Evolutionary conservation across 495 filamentous ascomycete genomes (phyloP).

Genomic region (Chlorociboria aeruginascens): DNA sequence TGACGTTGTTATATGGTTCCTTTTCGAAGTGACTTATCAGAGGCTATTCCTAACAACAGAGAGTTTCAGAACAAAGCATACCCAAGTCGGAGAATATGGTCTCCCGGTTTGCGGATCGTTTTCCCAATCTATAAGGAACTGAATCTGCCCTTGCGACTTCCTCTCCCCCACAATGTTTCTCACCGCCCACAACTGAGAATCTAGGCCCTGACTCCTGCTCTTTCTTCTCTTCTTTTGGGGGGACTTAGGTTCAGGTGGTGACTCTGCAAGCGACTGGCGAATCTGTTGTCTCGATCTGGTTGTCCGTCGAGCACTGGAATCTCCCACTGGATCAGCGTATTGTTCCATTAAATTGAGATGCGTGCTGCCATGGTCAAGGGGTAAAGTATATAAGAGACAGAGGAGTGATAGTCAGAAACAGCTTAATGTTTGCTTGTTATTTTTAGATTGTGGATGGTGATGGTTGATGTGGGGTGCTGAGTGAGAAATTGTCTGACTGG

Average conservation of each 20-base stretch:
- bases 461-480: not conserved
- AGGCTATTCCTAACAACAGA: not conserved
- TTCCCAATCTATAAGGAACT: conserved; percentile 16
- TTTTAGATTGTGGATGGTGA: not conserved
- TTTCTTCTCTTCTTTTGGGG: conserved; percentile 1
- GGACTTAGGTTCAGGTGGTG: not conserved
- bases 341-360: conserved; percentile 5
- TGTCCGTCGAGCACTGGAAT: not conserved
- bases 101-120: conserved; percentile 11
- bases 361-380: conserved; percentile 8
- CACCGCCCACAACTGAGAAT: not conserved
- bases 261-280: not conserved
- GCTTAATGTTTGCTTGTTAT: not conserved
- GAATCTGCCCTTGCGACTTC: not conserved
- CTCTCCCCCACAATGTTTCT: conserved; percentile 11
- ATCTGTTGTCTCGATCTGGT: not conserved
- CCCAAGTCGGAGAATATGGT: conserved; percentile 12
- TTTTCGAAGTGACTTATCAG: conserved; percentile 1
- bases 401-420: not conserved
- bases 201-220: not conserved
- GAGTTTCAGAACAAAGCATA: not conserved
- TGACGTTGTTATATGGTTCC: conserved; percentile 12
- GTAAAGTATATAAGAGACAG: not conserved
- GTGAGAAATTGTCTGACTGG: not conserved
- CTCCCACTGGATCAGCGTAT: not conserved